Conservation (phyloP, 2,329 filamentous ascomycete genomes). For the Fusarium concolor region DNA sequence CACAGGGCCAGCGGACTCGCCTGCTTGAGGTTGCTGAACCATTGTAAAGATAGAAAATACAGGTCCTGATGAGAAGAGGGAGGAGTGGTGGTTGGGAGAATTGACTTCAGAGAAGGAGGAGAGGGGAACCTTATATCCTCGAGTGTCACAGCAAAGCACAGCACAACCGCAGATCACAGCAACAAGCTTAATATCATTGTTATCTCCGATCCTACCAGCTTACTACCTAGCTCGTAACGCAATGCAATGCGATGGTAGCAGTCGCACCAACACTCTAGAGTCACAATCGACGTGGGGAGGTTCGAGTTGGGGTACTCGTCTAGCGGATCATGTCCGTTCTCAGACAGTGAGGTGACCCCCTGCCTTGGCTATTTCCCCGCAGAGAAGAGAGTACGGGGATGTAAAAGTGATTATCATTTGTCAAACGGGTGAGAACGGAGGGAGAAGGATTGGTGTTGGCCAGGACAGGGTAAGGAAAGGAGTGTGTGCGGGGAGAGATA, state of each 20-base stretch:
- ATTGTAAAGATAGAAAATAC: conserved; percentile 1
- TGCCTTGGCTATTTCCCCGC: conserved; percentile 25
- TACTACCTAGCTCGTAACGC: background rate
- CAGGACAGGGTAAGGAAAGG: background rate
- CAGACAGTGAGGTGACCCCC: conserved; percentile 19
- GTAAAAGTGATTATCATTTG: conserved; percentile 11
- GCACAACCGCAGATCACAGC: background rate
- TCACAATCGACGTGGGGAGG: conserved; percentile 37
- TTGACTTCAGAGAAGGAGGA: background rate
- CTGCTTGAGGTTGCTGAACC: conserved; percentile 29
- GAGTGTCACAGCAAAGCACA: background rate
- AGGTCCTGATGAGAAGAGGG: background rate
- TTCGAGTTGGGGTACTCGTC: conserved; percentile 38
- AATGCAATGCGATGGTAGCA: conserved; percentile 1
- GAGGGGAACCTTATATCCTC: conserved; percentile 20
- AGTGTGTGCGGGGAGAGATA: conserved; percentile 10
- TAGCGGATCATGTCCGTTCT: conserved; percentile 19
- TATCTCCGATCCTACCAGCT: conserved; percentile 10
- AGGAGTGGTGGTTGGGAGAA: background rate
- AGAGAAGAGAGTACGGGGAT: conserved; percentile 8
- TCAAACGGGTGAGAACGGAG: conserved; percentile 22
- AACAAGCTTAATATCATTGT: background rate
- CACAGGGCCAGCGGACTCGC: conserved; percentile 72
- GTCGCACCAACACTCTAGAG: conserved; percentile 16
- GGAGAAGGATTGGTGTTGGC: conserved; percentile 3